Evolutionary conservation across 768 basidiomycete genomes (phyloP), one percentile per base, ranked within the genome.

Genomic region (Pholiota conissans): DNA sequence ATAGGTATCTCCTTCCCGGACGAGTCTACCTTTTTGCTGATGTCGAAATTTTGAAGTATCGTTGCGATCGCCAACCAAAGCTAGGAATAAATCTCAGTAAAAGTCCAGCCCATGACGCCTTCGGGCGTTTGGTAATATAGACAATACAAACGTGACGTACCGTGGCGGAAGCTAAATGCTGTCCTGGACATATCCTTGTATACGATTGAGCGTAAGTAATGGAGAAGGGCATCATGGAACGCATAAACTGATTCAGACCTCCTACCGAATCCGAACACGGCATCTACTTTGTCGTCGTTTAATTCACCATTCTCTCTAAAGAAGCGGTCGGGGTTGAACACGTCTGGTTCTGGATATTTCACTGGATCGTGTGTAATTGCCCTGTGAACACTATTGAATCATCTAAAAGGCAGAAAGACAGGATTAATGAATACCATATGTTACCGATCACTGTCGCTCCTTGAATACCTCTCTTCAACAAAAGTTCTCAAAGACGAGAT

Each of bases 371-470:
- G 52, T 13, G 52, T 39, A 14, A 53, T 53, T 27, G 52, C 52
- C 52, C 52, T 53, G 6, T 9, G 16, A 39, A 26, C n/a, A 7
- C n/a, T 16, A 26, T 13, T 40, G 18, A 26, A 18, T 32, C 32
- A 16, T 26, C 9, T 2, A 18, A 11, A 2, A 24, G 5, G 6
- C 16, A 11, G 20, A 5, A 6, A 32, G 5, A 32, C 13, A 32
- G 4, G 4, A 52, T 13, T 20, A 13, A 18, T 16, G 2, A 37
- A 9, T 42, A 53, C 52, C 37, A 27, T 39, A 53, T 24, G n/a
- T 53, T 53, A 39, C 34, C 28, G n/a, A 42, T 34, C 14, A 53
- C 39, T 16, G 52, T 53, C 13, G 52, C n/a, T 27, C 52, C 52
- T 53, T n/a, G n/a, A n/a, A n/a, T n/a, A n/a, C n/a, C n/a, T n/a